phyloP scores from a whole-genome alignment of 768 basidiomycete genomes.

The Boletus bicolor region DNA sequence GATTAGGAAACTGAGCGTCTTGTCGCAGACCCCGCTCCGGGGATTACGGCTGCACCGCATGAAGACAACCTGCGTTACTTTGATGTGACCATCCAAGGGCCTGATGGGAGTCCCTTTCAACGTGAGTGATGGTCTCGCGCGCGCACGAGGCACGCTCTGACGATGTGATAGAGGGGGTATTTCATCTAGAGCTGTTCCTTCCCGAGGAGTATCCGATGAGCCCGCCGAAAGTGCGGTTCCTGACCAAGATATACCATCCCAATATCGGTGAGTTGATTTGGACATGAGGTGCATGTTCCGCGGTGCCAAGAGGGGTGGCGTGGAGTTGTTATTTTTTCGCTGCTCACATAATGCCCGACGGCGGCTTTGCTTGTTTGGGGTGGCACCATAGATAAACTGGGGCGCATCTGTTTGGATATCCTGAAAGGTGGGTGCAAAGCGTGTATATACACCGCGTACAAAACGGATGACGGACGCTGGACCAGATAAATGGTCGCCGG shows the following conservation, averaged over 20 bases:
- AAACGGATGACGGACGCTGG: neutral
- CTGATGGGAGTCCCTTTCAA: slow-evolving; percentile 89
- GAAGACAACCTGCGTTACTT: slow-evolving; percentile 98
- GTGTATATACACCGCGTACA: neutral
- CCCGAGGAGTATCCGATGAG: slow-evolving; percentile 99
- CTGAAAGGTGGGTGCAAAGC: slow-evolving; percentile 70
- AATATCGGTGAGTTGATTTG: slow-evolving; percentile 80
- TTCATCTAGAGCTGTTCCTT: slow-evolving; percentile 95
- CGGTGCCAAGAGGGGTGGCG: slow-evolving; percentile 4
- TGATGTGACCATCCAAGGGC: slow-evolving; percentile 95
- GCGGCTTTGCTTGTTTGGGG: neutral
- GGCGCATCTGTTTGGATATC: slow-evolving; percentile 97
- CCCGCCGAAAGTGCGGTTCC: slow-evolving; percentile 95
- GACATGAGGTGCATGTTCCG: neutral
- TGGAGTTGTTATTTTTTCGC: slow-evolving; percentile 14
- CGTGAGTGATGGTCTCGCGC: slow-evolving; percentile 44
- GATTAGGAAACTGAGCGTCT: slow-evolving; percentile 94
- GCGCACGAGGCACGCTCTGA: slow-evolving; percentile 4
- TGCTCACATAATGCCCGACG: slow-evolving; percentile 24
- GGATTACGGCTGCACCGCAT: slow-evolving; percentile 92
- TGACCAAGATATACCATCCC: slow-evolving; percentile 98
- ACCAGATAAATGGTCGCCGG: slow-evolving; percentile 98
- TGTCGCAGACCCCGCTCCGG: slow-evolving; percentile 93
- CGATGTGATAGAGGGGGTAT: slow-evolving; percentile 69
- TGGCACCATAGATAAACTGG: slow-evolving; percentile 78